Evolutionary conservation across 306 rosid genomes (phyloP).

Genomic region (Citrullus amarus): DNA sequence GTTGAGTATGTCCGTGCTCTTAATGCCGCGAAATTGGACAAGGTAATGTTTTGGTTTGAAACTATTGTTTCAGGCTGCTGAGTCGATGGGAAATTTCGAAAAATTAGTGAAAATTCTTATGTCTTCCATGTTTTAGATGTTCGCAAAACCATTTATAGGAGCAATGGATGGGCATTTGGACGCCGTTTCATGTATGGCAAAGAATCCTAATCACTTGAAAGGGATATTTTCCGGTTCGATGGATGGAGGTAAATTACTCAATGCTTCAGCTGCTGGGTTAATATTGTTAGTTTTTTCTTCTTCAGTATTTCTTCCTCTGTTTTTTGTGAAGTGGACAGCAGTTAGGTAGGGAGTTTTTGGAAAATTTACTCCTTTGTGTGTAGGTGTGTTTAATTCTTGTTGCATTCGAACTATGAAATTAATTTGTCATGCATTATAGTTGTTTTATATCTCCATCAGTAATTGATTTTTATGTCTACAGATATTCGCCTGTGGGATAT

Average conservation of each 20-base stretch:
- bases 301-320: neutral
- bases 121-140: slow-evolving; percentile 35
- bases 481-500: slow-evolving; percentile 95
- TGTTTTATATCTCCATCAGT: neutral
- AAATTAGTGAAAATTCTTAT: neutral
- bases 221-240: slow-evolving; percentile 78
- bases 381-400: neutral
- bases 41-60: slow-evolving; percentile 25
- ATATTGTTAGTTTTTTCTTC: neutral
- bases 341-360: neutral
- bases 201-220: slow-evolving; percentile 75
- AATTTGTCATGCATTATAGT: neutral
- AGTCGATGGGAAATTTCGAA: neutral
- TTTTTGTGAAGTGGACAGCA: neutral
- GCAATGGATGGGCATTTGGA: slow-evolving; percentile 95
- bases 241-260: slow-evolving; percentile 76
- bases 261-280: neutral
- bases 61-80: neutral
- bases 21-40: slow-evolving; percentile 82
- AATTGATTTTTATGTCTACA: slow-evolving; percentile 20
- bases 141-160: slow-evolving; percentile 85
- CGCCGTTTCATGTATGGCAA: slow-evolving; percentile 75
- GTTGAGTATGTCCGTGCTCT: slow-evolving; percentile 82
- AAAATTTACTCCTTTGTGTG: neutral
- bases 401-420: neutral